Base-by-base conservation (phyloP, 352 stramenopile genomes). In the Saprolegnia diclina region DNA sequence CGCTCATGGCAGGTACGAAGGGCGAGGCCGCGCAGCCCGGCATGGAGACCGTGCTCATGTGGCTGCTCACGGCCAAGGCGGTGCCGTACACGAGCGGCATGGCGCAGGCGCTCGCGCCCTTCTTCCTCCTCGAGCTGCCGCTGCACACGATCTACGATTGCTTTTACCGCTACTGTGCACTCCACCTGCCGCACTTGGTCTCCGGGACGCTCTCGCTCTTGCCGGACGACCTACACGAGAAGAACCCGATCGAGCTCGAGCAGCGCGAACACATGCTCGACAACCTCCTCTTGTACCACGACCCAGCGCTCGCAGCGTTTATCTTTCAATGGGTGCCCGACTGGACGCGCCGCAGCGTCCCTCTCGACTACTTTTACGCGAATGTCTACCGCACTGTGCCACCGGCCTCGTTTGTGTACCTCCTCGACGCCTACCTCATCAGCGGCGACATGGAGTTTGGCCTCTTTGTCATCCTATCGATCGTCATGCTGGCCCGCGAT, bases 151-250 rank as follows among this genome's bases (percentile, higher is more conserved):
- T 92, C 59, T 92, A 92, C 72, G 85, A 92, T 76, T 92, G 85
- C 74, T 92, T 90, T 57, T 92, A 92, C 72, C 85, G 91, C 73
- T 92, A 87, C 65, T 91, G 85, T 56, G 82, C 83, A 35, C 78
- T 75, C 35, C 91, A 88, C 50, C 54, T 92, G 38, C 84, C 84
- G 10, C 81, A 90, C 38, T 83, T 92, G 73, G 79, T 92, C 10
- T 46, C 29, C 18, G 67, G 37, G 48, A 72, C 35, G 79, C 80
- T 54, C 75, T 63, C 50, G 14, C 26, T 59, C 62, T 1, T 40
- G 14, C 26, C 53, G 29, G 62, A 50, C 13, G 42, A 48, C 7
- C 13, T n/a, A 7, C 42, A 48, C 18, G 18, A n/a, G 3, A 4
- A 48, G 42, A 48, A 56, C 18, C 64, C 54, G 4, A 53, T 71